Evolutionary conservation across 441 rosid genomes (phyloP).

Genomic region (Arabidopsis lyrata): DNA sequence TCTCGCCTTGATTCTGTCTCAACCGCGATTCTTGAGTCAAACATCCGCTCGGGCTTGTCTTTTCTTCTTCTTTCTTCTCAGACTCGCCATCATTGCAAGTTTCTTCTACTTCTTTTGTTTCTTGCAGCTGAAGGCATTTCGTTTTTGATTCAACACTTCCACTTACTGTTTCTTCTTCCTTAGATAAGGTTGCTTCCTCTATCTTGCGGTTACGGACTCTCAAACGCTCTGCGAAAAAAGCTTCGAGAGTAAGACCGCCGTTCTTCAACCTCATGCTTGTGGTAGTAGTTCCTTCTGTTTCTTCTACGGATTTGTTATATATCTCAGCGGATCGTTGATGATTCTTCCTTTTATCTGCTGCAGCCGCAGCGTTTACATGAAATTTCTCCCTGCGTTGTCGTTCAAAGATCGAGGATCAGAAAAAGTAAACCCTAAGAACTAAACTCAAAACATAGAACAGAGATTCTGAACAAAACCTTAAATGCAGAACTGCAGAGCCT

Average conservation of each 20-base stretch:
- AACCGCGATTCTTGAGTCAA: not conserved
- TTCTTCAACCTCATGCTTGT: not conserved
- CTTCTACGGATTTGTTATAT: not conserved
- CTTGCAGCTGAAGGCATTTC: slow-evolving; percentile 34
- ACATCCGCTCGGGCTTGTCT: not conserved
- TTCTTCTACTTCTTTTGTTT: slow-evolving; percentile 9
- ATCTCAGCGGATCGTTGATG: slow-evolving; percentile 1
- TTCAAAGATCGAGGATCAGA: not conserved
- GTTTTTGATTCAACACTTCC: slow-evolving; percentile 7
- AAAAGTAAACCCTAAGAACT: not conserved
- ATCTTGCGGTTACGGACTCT: not conserved
- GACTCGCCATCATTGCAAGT: not conserved
- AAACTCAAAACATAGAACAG: not conserved
- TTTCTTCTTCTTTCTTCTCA: slow-evolving; percentile 18
- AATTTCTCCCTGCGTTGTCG: slow-evolving; percentile 58
- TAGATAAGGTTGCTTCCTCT: slow-evolving; percentile 25
- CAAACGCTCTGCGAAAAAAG: slow-evolving; percentile 21
- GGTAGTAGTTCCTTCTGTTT: not conserved
- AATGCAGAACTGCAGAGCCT: slow-evolving; percentile 55
- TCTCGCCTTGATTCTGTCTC: not conserved
- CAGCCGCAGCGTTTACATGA: not conserved
- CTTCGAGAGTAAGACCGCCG: slow-evolving; percentile 3
- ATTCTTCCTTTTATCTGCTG: slow-evolving; percentile 15
- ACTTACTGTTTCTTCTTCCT: slow-evolving; percentile 16
- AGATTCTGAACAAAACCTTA: slow-evolving; percentile 25